Base-by-base conservation (phyloP, 441 rosid genomes). In the Lepidium campestre region DNA sequence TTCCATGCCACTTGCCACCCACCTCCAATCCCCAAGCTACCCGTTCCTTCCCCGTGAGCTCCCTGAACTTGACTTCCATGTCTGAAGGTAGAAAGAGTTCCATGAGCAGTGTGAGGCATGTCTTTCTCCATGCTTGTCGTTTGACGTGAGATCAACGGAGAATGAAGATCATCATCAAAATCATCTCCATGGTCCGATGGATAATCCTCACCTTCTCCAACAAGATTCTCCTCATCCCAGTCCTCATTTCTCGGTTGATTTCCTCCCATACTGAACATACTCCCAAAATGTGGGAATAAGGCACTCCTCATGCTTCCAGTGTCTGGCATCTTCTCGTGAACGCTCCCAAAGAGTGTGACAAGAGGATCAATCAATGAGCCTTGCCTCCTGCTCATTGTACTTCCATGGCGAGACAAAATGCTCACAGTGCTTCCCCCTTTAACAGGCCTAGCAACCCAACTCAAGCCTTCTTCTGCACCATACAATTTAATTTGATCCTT, bases 1-100 rank as follows among this genome's bases (percentile, higher is more conserved):
- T 91, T 83, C 97, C 96, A 94, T 13, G 99, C 98, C 67, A 94
- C 74, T 78, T 94, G 99, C 99, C 99, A 94, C 27, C 97, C 98
- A 17, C 98, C 98, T 52, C 99, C 99, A 62, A 91, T 91, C 49
- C 87, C 98, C 77, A 83, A 73, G 49, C 85, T 75, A 34, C 89
- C 77, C 4, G 72, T 77, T 9, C 84, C 77, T 23, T 85, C 92
- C 25, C 87, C 95, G 3, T 72, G 72, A 72, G 79, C 83, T 45
- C 83, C 89, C 56, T 84, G 86, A 32, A 78, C 74, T 64, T 80
- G 82, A 76, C 93, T 83, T 25, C 93, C 88, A 10, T 75, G 86
- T 75, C 94, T 77, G 68, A 81, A 71, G 62, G 84, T 75, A 37
- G 79, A 41, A 74, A 80, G 76, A 64, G 81, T 82, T 23, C 88